These are phyloP conservation scores for Camellia sinensis DNA, from an alignment of 148 eudicot genomes.

Conservation along the genomic window DNA sequence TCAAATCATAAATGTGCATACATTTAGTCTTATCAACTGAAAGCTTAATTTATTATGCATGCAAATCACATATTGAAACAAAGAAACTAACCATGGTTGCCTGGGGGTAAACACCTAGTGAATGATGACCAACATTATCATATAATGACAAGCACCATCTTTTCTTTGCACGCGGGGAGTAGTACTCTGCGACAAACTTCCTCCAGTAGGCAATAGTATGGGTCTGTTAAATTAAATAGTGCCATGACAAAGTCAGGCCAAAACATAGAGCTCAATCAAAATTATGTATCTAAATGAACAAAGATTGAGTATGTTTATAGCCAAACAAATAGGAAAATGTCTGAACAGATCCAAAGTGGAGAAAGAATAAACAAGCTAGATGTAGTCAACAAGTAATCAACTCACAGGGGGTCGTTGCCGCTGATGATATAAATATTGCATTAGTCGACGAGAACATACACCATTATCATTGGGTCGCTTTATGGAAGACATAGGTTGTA, in stretches of 20 bases:
- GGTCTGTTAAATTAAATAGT: no score
- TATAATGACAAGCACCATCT: slow-evolving; percentile 89
- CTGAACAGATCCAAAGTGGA: no score
- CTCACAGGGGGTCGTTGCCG: slow-evolving; percentile 75
- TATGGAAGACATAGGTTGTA: slow-evolving; percentile 55
- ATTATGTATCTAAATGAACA: no score
- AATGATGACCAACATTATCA: slow-evolving; percentile 82
- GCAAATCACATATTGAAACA: background rate
- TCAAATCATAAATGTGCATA: no score
- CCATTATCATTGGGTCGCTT: slow-evolving; percentile 74
- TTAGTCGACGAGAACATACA: slow-evolving; percentile 75
- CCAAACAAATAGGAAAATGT: no score
- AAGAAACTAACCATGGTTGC: slow-evolving; percentile 58
- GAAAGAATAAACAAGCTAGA: no score
- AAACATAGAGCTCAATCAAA: no score
- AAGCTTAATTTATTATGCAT: background rate
- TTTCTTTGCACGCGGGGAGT: slow-evolving; percentile 85
- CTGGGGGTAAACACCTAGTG: slow-evolving; percentile 85
- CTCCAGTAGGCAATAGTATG: slow-evolving; percentile 94
- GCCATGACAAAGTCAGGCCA: no score
- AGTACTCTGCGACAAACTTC: slow-evolving; percentile 85
- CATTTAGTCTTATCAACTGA: no score
- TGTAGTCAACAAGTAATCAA: slow-evolving; percentile 15
- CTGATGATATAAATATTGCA: slow-evolving; percentile 90
- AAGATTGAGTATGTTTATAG: no score